These are phyloP conservation scores for Prosopis cineraria DNA, from an alignment of 306 rosid species.

Conservation along the genomic window DNA sequence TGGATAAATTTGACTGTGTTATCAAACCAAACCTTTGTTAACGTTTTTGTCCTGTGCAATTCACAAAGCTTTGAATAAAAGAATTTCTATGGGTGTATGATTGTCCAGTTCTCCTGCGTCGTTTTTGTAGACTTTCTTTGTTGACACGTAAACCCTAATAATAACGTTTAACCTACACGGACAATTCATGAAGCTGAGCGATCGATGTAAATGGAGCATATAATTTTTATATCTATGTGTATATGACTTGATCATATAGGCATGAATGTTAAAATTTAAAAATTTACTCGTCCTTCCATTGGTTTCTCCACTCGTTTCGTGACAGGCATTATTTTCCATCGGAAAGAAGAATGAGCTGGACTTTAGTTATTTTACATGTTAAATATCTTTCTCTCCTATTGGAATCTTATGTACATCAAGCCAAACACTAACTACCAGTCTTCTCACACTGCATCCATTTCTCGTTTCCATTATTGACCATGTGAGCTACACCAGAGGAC, in stretches of 20 bases:
- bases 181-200: neutral
- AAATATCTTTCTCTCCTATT: neutral
- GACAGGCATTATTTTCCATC: neutral
- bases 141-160: conserved; percentile 11
- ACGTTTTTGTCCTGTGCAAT: neutral
- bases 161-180: neutral
- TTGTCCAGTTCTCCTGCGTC: conserved; percentile 12
- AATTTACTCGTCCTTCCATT: neutral
- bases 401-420: conserved; percentile 5
- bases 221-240: neutral
- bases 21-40: neutral
- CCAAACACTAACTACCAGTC: neutral
- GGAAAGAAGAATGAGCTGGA: neutral
- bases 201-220: neutral
- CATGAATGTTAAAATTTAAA: neutral
- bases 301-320: neutral
- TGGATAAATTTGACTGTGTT: neutral
- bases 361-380: neutral
- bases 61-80: neutral
- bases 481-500: conserved; percentile 5
- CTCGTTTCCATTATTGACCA: conserved; percentile 6
- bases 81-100: neutral
- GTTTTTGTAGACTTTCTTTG: neutral
- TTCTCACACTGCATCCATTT: neutral
- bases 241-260: neutral